These are phyloP conservation scores for Sonneratia caseolaris DNA, from an alignment of 345 rosid genomes.

Conservation along the genomic window DNA sequence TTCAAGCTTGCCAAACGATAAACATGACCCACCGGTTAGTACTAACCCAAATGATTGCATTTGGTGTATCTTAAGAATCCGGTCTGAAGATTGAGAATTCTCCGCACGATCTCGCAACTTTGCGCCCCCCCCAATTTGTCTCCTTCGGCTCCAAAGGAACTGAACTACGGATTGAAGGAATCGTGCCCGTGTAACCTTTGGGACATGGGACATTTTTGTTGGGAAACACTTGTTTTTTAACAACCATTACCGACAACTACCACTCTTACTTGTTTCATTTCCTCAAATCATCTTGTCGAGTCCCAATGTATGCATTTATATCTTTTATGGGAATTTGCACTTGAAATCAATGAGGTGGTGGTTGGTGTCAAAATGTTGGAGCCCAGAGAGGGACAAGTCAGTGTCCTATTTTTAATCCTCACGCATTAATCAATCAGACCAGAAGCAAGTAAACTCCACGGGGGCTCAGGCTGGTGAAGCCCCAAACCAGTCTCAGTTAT, in stretches of 20 bases:
- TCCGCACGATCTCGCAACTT: no score
- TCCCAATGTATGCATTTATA: not conserved
- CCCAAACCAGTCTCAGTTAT: slow-evolving; percentile 3
- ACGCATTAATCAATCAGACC: slow-evolving; percentile 1
- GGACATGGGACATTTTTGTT: no score
- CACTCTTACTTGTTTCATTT: not conserved
- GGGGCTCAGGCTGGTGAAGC: not conserved
- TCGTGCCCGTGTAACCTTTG: no score
- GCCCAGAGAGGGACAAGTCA: not conserved
- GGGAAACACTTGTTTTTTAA: not conserved
- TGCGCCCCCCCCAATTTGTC: no score
- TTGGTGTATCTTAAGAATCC: no score
- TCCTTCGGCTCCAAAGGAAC: no score
- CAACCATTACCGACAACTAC: not conserved
- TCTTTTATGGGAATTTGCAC: not conserved
- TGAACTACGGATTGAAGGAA: no score
- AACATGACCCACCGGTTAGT: no score
- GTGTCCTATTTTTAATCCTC: not conserved
- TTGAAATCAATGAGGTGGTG: not conserved
- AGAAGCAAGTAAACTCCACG: not conserved
- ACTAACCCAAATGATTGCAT: no score
- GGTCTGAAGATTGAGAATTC: no score
- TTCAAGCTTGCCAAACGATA: no score
- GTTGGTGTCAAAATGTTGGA: not conserved
- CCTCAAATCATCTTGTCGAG: not conserved